Base-by-base conservation (phyloP, 352 stramenopile species). In the Globisporangium polare region DNA sequence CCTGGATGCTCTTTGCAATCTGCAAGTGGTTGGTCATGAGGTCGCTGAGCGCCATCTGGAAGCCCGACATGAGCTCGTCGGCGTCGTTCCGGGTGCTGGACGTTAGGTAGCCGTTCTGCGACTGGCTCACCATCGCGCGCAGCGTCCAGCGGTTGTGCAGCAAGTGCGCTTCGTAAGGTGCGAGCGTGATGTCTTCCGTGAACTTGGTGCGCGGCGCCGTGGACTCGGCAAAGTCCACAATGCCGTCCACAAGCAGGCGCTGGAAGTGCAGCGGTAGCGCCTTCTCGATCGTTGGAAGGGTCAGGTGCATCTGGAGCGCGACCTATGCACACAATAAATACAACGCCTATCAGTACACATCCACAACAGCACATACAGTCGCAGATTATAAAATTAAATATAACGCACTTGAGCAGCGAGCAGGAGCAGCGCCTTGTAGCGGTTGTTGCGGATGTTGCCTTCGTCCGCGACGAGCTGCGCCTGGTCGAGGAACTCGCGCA, bases 401-500 rank as follows among this genome's bases (percentile, higher is more conserved):
- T 26, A 10, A 20, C 20, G 9, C 29, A 67, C 86, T 53, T 91
- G 80, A 2, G 86, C 86, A 13, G 86, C 86, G 20, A 92, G 57
- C n/a, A 82, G 75, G 42, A 90, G 66, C 59, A 94, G 60, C 26
- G 78, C 81, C 39, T 72, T 73, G 68, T 92, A 89, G 31, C 86
- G 76, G 47, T 90, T 86, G 69, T 91, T 89, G 63, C 82, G 78
- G 31, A 74, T 69, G 63, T 91, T 83, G 49, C 83, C 79, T 63
- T 93, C 81, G 63, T 90, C 74, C 2, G 86, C 80, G 12, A 91
- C 83, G 29, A 93, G 78, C 68, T 94, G 81, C 62, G 82, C 86
- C 58, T 94, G 85, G 66, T 91, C 80, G 27, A 94, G 70, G 65
- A 94, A 90, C 68, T 94, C 86, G 39, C 83, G 83, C 58, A 92